Evolutionary conservation across 2,329 filamentous ascomycete species (phyloP).

Genomic region (Lojkania enalia): DNA sequence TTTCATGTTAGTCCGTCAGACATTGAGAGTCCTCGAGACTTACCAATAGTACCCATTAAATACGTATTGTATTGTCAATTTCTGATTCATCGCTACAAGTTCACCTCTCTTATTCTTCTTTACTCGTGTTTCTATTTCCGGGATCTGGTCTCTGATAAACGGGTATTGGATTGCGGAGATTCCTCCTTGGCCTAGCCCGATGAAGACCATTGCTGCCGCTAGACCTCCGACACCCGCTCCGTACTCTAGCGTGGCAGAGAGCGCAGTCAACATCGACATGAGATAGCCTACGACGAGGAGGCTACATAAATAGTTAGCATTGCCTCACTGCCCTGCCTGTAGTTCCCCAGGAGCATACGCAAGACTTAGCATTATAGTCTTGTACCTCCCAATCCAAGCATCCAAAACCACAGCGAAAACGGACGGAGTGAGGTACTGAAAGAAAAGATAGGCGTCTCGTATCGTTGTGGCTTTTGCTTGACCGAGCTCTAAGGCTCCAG

Average conservation of each 20-base stretch:
- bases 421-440: neutral
- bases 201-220: slow-evolving; percentile 32
- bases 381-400: neutral
- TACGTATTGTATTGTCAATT: slow-evolving; percentile 6
- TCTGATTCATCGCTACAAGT: neutral
- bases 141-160: slow-evolving; percentile 19
- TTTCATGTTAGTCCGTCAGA: too few relatives aligned
- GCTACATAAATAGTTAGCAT: neutral
- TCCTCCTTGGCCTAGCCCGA: slow-evolving; percentile 40
- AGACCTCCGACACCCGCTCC: slow-evolving; percentile 21
- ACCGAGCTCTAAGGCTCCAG: slow-evolving; percentile 11
- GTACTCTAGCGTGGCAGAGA: slow-evolving; percentile 7
- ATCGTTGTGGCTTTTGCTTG: neutral
- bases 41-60: slow-evolving; percentile 8
- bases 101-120: slow-evolving; percentile 10
- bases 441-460: neutral
- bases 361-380: neutral
- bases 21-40: too few relatives aligned
- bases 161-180: slow-evolving; percentile 29
- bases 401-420: neutral
- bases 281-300: slow-evolving; percentile 4
- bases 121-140: slow-evolving; percentile 11
- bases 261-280: slow-evolving; percentile 9
- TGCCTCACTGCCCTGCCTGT: neutral
- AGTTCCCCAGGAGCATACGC: too few relatives aligned